Evolutionary conservation across 495 filamentous ascomycete genomes (phyloP), one percentile per base, ranked within the genome.

Genomic region (Chaetomium fimeti): DNA sequence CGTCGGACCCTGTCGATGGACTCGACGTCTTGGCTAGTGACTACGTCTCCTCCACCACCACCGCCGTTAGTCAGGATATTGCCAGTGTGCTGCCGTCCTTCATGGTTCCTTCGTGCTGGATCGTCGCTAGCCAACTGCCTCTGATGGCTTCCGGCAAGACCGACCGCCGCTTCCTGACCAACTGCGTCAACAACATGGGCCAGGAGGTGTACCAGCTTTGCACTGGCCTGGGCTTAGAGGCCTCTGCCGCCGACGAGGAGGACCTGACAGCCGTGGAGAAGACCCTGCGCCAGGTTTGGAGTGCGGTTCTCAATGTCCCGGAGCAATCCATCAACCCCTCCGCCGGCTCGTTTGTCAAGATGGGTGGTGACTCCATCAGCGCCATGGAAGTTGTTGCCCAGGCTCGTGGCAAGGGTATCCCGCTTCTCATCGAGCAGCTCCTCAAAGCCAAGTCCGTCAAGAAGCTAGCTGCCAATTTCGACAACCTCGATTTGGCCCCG

Each of bases 321-420:
- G 28, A 22, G 47, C 48, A 29, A 77, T 85, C n/a, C 48, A 43
- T 54, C 48, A 42, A 62, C 55, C 72, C 75, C n/a, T 45, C 78
- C 29, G 74, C 82, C 57, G 54, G 62, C 3, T 80, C 75, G 32
- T 89, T 89, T 70, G 69, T 87, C 43, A 76, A 71, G 13, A 70
- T 87, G 15, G 85, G 86, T 25, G 86, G 85, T 52, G 86, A 88
- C 63, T 87, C 84, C 0, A 84, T 88, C 57, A 79, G 81, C 16
- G 85, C 85, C 0, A 87, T 88, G 77, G 54, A 60, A 15, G 82
- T 64, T 7, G 62, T 64, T 8, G 36, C 62, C 0, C 62, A 51
- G 28, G 53, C 45, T 18, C 62, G 62, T 18, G 45, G 32, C 18
- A 51, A 59, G 32, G 55, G 55, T 0, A 59, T 64, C 16, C 29